Conservation (phyloP, 1,284 basidiomycete species). For the Leucocoprinus gongylophorus region DNA sequence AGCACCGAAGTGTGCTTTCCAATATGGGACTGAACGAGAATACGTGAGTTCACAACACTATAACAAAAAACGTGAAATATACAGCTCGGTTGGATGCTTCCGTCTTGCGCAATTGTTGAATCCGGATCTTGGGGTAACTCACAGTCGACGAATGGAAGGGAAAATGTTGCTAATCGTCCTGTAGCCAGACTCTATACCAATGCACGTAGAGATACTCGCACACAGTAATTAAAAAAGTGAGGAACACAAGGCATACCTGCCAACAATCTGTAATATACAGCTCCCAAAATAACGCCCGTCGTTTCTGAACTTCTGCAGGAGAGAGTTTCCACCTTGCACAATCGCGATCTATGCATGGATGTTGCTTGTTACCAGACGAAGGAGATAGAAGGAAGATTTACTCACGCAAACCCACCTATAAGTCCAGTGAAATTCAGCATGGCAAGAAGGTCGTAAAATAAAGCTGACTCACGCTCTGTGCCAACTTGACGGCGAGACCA, state of each 20-base stretch:
- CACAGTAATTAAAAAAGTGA: not conserved
- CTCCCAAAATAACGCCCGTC: slow-evolving; percentile 68
- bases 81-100: slow-evolving; percentile 48
- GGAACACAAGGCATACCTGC: slow-evolving; percentile 39
- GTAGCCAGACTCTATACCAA: slow-evolving; percentile 47
- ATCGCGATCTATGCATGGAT: slow-evolving; percentile 47
- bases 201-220: not conserved
- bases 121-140: slow-evolving; percentile 52
- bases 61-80: slow-evolving; percentile 21
- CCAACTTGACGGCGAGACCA: slow-evolving; percentile 53
- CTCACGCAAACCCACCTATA: slow-evolving; percentile 58
- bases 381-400: slow-evolving; percentile 14
- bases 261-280: slow-evolving; percentile 62
- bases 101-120: slow-evolving; percentile 46
- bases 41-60: not conserved
- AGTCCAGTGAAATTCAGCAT: slow-evolving; percentile 10
- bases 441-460: slow-evolving; percentile 1
- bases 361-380: not conserved
- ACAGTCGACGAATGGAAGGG: slow-evolving; percentile 59
- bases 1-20: slow-evolving; percentile 67
- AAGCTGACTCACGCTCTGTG: slow-evolving; percentile 50
- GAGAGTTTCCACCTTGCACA: slow-evolving; percentile 58
- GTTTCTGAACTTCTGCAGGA: slow-evolving; percentile 56
- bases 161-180: slow-evolving; percentile 58
- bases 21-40: slow-evolving; percentile 46